Evolutionary conservation across 1,139 yeast genomes (phyloP).

Genomic region (Yamadazyma trypodendri): DNA sequence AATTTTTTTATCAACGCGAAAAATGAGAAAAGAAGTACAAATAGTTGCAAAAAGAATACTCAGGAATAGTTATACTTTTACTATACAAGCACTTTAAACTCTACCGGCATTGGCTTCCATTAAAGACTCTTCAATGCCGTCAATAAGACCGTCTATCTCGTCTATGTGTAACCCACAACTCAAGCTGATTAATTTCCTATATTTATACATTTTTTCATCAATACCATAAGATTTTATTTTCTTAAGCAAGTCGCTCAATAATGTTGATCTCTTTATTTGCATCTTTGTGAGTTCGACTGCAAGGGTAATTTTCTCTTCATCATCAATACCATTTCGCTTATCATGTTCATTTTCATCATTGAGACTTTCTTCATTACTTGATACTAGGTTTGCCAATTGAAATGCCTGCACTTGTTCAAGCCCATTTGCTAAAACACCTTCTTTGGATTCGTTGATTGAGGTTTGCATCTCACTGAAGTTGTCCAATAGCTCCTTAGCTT

Average conservation of each 20-base stretch:
- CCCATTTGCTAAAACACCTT: slow-evolving; percentile 27
- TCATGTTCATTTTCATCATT: slow-evolving; percentile 8
- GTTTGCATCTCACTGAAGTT: slow-evolving; percentile 23
- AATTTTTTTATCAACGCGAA: slow-evolving; percentile 1
- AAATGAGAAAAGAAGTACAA: neutral
- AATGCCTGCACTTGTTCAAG: slow-evolving; percentile 33
- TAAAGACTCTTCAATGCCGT: slow-evolving; percentile 46
- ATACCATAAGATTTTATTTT: slow-evolving; percentile 40
- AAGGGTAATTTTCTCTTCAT: slow-evolving; percentile 20
- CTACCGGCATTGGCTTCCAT: slow-evolving; percentile 25
- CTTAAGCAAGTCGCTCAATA: slow-evolving; percentile 38
- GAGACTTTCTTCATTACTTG: slow-evolving; percentile 21
- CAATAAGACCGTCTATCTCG: slow-evolving; percentile 67
- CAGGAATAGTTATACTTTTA: neutral
- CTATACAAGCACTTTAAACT: slow-evolving; percentile 1
- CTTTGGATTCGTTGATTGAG: slow-evolving; percentile 33
- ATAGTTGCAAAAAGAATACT: neutral
- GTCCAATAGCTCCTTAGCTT: slow-evolving; percentile 27
- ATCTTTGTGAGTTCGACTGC: slow-evolving; percentile 49
- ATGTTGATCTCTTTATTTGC: slow-evolving; percentile 50
- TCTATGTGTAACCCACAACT: slow-evolving; percentile 81
- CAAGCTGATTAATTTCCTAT: slow-evolving; percentile 74
- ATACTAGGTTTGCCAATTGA: slow-evolving; percentile 29
- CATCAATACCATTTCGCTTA: slow-evolving; percentile 11
- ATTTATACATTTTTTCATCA: slow-evolving; percentile 68